These are phyloP conservation scores for Microbotryum silenes-acaulis DNA, from an alignment of 1,284 basidiomycete genomes.

Conservation along the genomic window DNA sequence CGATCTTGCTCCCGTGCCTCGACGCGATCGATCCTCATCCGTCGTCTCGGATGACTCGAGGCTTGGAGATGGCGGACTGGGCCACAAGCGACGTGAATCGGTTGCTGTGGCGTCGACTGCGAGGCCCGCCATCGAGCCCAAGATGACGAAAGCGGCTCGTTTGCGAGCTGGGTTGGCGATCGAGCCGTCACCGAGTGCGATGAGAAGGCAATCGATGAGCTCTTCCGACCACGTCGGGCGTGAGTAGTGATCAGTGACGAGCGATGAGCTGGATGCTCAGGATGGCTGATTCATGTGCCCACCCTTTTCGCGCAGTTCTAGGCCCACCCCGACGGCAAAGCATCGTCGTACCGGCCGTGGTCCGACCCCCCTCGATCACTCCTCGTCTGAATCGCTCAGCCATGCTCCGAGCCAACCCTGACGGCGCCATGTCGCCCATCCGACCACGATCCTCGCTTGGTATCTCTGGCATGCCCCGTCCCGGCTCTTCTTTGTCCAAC, in stretches of 20 bases:
- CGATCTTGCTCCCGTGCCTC: neutral
- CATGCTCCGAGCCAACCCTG: constrained; percentile 47
- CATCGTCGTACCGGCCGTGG: neutral
- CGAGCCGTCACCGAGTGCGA: constrained; percentile 34
- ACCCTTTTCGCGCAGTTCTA: constrained; percentile 2
- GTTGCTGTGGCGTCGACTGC: constrained; percentile 59
- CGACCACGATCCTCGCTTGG: neutral
- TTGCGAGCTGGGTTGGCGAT: constrained; percentile 51
- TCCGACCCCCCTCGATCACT: constrained; percentile 49
- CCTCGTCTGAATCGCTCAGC: constrained; percentile 67
- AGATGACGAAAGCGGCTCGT: constrained; percentile 60
- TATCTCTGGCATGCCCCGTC: neutral
- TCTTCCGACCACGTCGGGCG: neutral
- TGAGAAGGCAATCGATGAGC: constrained; percentile 3
- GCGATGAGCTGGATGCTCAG: neutral
- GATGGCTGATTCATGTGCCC: neutral
- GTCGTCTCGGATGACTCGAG: constrained; percentile 51
- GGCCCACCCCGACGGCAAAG: constrained; percentile 6
- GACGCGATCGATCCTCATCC: constrained; percentile 7
- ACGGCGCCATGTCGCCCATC: neutral
- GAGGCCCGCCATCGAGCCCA: constrained; percentile 56
- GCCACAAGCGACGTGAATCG: constrained; percentile 66
- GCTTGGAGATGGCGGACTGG: constrained; percentile 51
- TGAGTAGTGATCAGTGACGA: neutral
- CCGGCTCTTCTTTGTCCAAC: neutral